Percentiles rank a stretch among this genome's conserved stretches.
Conservation (phyloP, 345 rosid species). For the Anacardium occidentale region DNA sequence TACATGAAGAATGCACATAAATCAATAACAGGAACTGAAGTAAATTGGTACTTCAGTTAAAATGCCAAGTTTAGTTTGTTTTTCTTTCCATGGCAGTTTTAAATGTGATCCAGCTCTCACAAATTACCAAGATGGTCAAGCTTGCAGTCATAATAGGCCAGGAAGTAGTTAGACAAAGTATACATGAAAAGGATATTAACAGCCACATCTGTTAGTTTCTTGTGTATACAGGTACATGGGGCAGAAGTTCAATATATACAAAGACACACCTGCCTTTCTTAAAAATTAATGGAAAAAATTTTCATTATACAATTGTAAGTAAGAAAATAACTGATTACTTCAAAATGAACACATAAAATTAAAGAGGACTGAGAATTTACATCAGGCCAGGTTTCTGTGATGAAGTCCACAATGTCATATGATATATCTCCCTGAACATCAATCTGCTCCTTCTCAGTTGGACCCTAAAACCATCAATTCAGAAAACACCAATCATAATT, state of each 20-base stretch:
- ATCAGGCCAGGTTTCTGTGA: slow-evolving; percentile 44
- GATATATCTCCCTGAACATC: slow-evolving; percentile 63
- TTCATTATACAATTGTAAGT: background rate
- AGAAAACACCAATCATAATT: background rate
- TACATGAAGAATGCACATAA: too few species aligned
- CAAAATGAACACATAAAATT: slow-evolving; percentile 5
- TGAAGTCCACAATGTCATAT: slow-evolving; percentile 41
- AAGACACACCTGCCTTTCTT: background rate
- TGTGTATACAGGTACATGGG: slow-evolving; percentile 4
- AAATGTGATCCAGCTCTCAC: too few species aligned
- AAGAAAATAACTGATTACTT: background rate
- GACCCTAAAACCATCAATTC: slow-evolving; percentile 40
- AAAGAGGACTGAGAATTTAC: slow-evolving; percentile 22
- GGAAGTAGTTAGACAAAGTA: background rate
- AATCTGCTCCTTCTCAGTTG: slow-evolving; percentile 58
- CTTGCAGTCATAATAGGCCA: background rate
- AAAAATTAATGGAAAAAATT: background rate
- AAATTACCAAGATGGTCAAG: background rate
- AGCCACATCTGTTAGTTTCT: background rate
- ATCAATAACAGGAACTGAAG: background rate
- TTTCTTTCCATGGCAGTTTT: too few species aligned
- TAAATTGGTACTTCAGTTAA: too few species aligned
- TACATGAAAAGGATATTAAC: background rate
- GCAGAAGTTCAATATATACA: slow-evolving; percentile 11
- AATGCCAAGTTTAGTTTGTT: too few species aligned